phyloP scores from a whole-genome alignment of 2,329 filamentous ascomycete genomes.

The Aspergillus caelatus region DNA sequence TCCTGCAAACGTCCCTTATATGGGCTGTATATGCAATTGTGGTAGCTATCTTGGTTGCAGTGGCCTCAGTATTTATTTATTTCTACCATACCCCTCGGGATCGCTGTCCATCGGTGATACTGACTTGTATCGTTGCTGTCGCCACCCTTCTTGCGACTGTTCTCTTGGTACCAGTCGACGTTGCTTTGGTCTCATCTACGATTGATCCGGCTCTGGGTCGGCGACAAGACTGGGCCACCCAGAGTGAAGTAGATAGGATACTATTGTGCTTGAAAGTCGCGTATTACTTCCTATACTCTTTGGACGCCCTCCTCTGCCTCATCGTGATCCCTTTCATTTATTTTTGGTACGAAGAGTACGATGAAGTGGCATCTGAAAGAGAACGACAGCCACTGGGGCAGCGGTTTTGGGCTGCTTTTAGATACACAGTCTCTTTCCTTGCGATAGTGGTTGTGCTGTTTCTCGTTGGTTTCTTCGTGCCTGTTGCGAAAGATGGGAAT shows the following conservation, averaged over 20 bases:
- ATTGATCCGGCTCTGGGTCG: conserved; percentile 72
- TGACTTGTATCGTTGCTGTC: conserved; percentile 83
- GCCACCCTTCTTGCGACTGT: conserved; percentile 88
- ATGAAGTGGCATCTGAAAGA: conserved; percentile 82
- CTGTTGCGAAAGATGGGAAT: conserved; percentile 69
- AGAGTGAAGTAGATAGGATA: conserved; percentile 75
- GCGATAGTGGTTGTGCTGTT: conserved; percentile 76
- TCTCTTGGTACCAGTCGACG: conserved; percentile 89
- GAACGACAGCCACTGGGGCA: conserved; percentile 71
- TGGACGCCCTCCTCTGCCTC: conserved; percentile 87
- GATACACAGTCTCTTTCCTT: conserved; percentile 87
- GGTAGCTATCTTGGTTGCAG: conserved; percentile 72
- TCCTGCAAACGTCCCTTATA: conserved; percentile 87
- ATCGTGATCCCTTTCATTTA: conserved; percentile 93
- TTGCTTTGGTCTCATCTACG: conserved; percentile 90
- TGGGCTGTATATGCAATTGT: conserved; percentile 92
- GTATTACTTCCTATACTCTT: conserved; percentile 89
- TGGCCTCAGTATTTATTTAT: conserved; percentile 83
- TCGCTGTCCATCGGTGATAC: conserved; percentile 77
- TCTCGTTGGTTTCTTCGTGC: conserved; percentile 90
- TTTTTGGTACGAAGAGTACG: conserved; percentile 98
- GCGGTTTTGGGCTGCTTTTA: conserved; percentile 80
- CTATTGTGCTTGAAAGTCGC: conserved; percentile 79
- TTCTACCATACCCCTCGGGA: conserved; percentile 89
- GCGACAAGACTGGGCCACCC: conserved; percentile 95